Evolutionary conservation across 352 stramenopile genomes (phyloP).

Genomic region (Globisporangium orthogonon): DNA sequence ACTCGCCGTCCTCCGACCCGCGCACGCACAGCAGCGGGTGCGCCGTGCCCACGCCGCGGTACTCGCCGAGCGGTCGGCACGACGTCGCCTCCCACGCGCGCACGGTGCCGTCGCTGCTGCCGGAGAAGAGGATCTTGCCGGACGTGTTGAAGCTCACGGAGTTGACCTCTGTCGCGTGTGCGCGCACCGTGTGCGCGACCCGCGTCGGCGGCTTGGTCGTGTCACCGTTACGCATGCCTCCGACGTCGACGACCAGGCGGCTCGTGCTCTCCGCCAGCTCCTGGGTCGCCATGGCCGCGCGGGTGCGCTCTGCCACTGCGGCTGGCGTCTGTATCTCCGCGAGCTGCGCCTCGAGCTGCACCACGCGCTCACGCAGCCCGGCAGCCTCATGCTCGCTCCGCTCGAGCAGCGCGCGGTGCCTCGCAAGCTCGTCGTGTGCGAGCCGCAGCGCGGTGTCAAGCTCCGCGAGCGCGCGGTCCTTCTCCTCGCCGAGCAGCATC

Average conservation of each 20-base stretch:
- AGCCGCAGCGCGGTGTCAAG: slow-evolving; percentile 43
- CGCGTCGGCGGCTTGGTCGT: slow-evolving; percentile 26
- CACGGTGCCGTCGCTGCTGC: slow-evolving; percentile 78
- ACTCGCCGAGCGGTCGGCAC: slow-evolving; percentile 54
- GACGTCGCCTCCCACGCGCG: slow-evolving; percentile 64
- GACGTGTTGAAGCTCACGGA: slow-evolving; percentile 81
- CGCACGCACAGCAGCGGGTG: slow-evolving; percentile 81
- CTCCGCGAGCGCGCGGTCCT: slow-evolving; percentile 62
- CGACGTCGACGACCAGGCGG: slow-evolving; percentile 26
- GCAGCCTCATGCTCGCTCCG: slow-evolving; percentile 37
- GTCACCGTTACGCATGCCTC: neutral
- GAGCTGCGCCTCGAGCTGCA: slow-evolving; percentile 46
- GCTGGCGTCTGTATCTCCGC: slow-evolving; percentile 45
- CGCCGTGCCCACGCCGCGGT: slow-evolving; percentile 65
- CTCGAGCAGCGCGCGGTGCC: slow-evolving; percentile 47
- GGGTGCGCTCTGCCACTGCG: too few species aligned
- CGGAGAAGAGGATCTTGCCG: slow-evolving; percentile 77
- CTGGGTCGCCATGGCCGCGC: slow-evolving; percentile 23
- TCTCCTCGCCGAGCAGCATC: slow-evolving; percentile 50
- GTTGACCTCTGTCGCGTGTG: slow-evolving; percentile 80
- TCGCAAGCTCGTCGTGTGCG: slow-evolving; percentile 48
- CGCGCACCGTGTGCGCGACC: slow-evolving; percentile 53
- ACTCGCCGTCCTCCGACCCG: slow-evolving; percentile 65
- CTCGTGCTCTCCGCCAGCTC: slow-evolving; percentile 43
- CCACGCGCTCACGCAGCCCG: slow-evolving; percentile 30